Evolutionary conservation across 2,329 filamentous ascomycete species (phyloP).

Genomic region (Monilinia aucupariae): DNA sequence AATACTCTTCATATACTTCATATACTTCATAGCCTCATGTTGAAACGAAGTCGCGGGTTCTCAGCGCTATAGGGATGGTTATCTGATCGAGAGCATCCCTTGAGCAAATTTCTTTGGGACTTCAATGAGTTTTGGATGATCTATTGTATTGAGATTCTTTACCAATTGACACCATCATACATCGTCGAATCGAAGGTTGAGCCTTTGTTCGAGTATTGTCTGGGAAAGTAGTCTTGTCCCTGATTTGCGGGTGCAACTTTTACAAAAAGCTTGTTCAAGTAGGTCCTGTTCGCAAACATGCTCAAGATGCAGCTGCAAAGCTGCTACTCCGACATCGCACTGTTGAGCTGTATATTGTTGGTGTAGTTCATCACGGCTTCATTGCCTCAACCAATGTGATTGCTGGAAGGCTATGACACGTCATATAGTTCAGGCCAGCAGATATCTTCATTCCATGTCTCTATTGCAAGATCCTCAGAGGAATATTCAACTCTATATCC

Average conservation of each 20-base stretch:
- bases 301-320: neutral
- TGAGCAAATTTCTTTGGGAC: no score
- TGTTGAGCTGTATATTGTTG: neutral
- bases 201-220: neutral
- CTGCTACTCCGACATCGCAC: neutral
- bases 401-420: neutral
- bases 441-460: neutral
- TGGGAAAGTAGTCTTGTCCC: neutral
- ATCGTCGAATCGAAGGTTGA: no score
- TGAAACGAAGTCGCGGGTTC: neutral
- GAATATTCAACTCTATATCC: neutral
- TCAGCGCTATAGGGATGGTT: neutral
- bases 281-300: neutral
- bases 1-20: no score
- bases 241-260: neutral
- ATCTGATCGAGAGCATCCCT: no score
- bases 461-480: neutral
- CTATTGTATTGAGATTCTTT: no score
- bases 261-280: neutral
- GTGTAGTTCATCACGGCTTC: neutral
- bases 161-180: no score
- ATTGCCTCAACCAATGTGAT: neutral
- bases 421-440: neutral
- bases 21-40: neutral
- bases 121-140: no score